phyloP scores from a whole-genome alignment of 257 asterid genomes.

The Scutellaria minor region DNA sequence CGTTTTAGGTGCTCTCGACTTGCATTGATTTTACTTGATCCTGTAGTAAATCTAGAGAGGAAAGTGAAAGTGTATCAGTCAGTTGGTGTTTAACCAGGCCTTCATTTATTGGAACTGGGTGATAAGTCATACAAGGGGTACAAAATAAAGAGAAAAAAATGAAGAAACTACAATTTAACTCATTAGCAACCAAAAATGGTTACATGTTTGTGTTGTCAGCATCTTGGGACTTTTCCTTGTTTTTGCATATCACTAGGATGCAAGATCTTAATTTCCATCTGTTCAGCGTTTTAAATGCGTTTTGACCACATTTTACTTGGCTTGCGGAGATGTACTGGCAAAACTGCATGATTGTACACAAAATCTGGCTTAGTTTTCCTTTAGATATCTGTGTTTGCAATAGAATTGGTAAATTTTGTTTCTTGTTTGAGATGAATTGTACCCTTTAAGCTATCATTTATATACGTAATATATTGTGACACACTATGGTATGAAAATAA shows the following conservation, averaged over 20 bases:
- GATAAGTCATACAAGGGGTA: slow-evolving; percentile 3
- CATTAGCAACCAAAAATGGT: slow-evolving; percentile 10
- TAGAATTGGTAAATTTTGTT: background rate
- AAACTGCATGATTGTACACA: background rate
- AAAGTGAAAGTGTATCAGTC: background rate
- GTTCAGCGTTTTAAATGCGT: slow-evolving; percentile 15
- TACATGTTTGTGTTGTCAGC: slow-evolving; percentile 1
- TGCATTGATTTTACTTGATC: slow-evolving; percentile 11
- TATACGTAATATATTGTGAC: slow-evolving; percentile 4
- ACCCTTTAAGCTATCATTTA: background rate
- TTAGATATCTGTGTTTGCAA: background rate
- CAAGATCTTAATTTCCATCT: background rate
- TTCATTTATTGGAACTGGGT: slow-evolving; percentile 1
- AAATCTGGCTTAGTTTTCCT: slow-evolving; percentile 10
- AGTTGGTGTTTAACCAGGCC: background rate
- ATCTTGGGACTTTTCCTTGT: background rate
- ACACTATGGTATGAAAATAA: slow-evolving; percentile 1
- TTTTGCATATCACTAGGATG: slow-evolving; percentile 11
- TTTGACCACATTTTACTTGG: slow-evolving; percentile 17
- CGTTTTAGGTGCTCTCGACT: background rate
- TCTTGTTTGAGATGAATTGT: background rate
- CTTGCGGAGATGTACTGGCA: slow-evolving; percentile 17
- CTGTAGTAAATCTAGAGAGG: background rate
- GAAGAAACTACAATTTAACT: background rate
- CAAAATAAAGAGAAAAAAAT: background rate